Evolutionary conservation across 148 eudicot genomes (phyloP), one percentile per base, ranked within the genome.

Genomic region (Rhododendron simsii): DNA sequence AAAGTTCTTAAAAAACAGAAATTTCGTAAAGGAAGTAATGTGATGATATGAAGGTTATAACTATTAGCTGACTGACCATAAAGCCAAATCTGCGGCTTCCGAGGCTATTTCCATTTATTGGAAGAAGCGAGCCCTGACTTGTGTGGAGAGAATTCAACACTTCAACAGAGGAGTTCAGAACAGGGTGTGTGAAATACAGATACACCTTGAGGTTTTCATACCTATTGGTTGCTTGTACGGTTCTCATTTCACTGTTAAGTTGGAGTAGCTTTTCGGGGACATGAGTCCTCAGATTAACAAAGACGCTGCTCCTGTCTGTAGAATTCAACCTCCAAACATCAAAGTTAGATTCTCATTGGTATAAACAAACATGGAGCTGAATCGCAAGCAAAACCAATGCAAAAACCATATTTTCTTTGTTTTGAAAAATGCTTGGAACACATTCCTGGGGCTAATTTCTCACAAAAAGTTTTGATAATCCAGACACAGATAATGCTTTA

Each of bases 291-390:
- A 97, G 39, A 85, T 90, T 86, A 76, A 91, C 99, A 85, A 75
- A 86, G 21, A 88, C 95, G n/a, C 57, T 89, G 88, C 99, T 93
- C 90, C 98, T 90, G 89, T 97, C 99, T 97, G 94, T n/a, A 86
- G 59, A 85, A 84, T 59, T 74, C 78, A 71, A 86, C 45, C 37
- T 81, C 20, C 45, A 41, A 82, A 41, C 84, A 74, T 8, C 47
- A 10, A 21, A 11, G 71, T 85, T 28, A 11, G 28, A 33, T 65
- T 51, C 45, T 18, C 0, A 0, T 18, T 35, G 10, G 51, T 71
- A 51, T 12, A 44, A 74, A 50, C 1, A 48, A 84, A 48, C 23
- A 30, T 2, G 53, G 76, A 30, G 33, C 30, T 30, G 3, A n/a
- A 65, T 84, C 33, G 1, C 14, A 18, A 5, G 14, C 44, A 14